Conservation (phyloP, 2,329 filamentous ascomycete species). For the Penicillium sp. region DNA sequence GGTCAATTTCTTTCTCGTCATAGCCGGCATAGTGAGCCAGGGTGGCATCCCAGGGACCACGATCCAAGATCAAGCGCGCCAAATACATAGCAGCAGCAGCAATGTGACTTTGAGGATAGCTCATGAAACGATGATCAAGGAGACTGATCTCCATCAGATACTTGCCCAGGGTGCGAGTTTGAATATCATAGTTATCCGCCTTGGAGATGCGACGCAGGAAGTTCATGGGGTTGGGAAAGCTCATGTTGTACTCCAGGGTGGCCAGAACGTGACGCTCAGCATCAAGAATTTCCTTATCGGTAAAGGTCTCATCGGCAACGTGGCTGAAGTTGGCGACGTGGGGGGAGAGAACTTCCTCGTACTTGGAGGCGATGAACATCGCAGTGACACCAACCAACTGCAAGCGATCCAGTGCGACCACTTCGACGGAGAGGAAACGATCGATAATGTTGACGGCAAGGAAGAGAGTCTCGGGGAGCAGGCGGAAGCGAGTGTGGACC, state of each 20-base stretch:
- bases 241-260: conserved; percentile 91
- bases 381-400: conserved; percentile 96
- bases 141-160: conserved; percentile 97
- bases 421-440: conserved; percentile 90
- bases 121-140: conserved; percentile 89
- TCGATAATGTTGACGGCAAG: conserved; percentile 97
- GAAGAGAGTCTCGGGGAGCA: conserved; percentile 93
- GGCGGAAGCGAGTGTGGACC: conserved; percentile 92
- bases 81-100: conserved; percentile 94
- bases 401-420: conserved; percentile 90
- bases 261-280: conserved; percentile 93
- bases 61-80: conserved; percentile 80
- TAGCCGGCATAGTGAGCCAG: conserved; percentile 90
- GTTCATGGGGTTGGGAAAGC: conserved; percentile 99
- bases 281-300: conserved; percentile 87
- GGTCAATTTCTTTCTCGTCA: conserved; percentile 84
- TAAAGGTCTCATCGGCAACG: conserved; percentile 94
- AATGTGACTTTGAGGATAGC: conserved; percentile 80
- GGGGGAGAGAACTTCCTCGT: conserved; percentile 94
- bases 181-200: conserved; percentile 98
- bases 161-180: conserved; percentile 93
- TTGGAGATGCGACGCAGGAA: conserved; percentile 98
- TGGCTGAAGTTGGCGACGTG: conserved; percentile 96
- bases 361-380: conserved; percentile 99
- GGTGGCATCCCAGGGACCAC: conserved; percentile 86